These are phyloP conservation scores for Senna tora DNA, from an alignment of 306 rosid species.

Conservation along the genomic window DNA sequence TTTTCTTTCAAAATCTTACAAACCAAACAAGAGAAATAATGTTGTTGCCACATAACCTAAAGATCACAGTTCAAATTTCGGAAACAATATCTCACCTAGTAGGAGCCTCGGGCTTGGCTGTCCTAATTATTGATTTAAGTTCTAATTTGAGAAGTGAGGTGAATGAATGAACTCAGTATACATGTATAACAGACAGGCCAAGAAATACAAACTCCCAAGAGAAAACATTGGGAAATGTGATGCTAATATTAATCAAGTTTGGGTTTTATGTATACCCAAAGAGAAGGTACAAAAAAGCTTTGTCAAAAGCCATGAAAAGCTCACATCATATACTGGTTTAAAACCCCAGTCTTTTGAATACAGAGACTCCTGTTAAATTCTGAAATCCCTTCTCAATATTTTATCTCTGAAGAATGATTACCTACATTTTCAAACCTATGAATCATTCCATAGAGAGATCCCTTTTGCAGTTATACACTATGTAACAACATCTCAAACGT, in stretches of 20 bases:
- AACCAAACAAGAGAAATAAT: too few relatives aligned
- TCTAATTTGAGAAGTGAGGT: too few relatives aligned
- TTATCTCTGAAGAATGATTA: conserved; percentile 48
- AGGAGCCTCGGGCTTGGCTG: too few relatives aligned
- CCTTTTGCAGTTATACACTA: conserved; percentile 35
- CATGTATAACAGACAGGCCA: conserved; percentile 43
- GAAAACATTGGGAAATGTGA: conserved; percentile 50
- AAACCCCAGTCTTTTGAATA: conserved; percentile 37
- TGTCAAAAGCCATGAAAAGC: conserved; percentile 29
- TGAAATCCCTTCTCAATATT: conserved; percentile 35
- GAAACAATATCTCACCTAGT: too few relatives aligned
- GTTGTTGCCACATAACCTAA: too few relatives aligned
- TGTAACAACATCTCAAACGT: background rate
- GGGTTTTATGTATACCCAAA: conserved; percentile 41
- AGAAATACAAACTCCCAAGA: conserved; percentile 47
- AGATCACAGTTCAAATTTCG: too few relatives aligned
- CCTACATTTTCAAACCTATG: conserved; percentile 30
- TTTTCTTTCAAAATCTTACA: too few relatives aligned
- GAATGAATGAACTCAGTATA: too few relatives aligned
- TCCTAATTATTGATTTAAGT: too few relatives aligned
- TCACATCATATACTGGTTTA: conserved; percentile 10
- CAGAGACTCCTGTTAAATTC: conserved; percentile 37
- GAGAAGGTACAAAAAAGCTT: conserved; percentile 47
- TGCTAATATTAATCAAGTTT: conserved; percentile 40
- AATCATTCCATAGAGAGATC: conserved; percentile 40